phyloP scores from a whole-genome alignment of 148 eudicot species.

The Amaranthus palmeri region DNA sequence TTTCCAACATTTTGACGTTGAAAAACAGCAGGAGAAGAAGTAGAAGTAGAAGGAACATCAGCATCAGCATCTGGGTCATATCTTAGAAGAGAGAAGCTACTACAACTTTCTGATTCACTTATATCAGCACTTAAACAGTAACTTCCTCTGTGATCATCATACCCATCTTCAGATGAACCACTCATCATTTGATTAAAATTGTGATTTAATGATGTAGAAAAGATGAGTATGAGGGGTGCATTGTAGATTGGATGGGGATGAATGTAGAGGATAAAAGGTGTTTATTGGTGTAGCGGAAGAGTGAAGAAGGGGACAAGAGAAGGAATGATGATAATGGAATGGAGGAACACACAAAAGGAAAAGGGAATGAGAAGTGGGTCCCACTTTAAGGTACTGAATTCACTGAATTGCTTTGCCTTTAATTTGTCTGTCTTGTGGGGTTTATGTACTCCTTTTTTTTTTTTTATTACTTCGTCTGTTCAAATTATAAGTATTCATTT shows the following conservation, averaged over 20 bases:
- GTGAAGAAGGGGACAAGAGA: no score
- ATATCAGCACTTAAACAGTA: conserved; percentile 70
- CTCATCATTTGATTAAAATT: conserved; percentile 25
- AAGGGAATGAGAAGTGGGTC: no score
- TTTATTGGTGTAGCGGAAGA: no score
- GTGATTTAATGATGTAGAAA: background rate
- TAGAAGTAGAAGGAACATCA: conserved; percentile 30
- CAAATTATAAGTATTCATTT: no score
- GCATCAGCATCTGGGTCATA: conserved; percentile 27
- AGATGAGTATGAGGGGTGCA: background rate
- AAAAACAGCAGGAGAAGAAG: conserved; percentile 26
- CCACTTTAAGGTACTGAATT: no score
- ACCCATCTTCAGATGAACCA: conserved; percentile 48
- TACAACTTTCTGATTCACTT: conserved; percentile 67
- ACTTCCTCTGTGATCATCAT: conserved; percentile 39
- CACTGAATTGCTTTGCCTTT: no score
- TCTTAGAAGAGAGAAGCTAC: conserved; percentile 34
- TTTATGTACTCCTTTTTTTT: no score
- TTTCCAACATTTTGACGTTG: conserved; percentile 5
- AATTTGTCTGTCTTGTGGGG: no score
- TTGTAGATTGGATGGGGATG: background rate
- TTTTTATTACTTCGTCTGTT: no score
- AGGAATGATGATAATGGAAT: no score
- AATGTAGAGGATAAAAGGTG: background rate
- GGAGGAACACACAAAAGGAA: no score